These are phyloP conservation scores for Prinsepia uniflora DNA, from an alignment of 306 rosid genomes.

Conservation along the genomic window DNA sequence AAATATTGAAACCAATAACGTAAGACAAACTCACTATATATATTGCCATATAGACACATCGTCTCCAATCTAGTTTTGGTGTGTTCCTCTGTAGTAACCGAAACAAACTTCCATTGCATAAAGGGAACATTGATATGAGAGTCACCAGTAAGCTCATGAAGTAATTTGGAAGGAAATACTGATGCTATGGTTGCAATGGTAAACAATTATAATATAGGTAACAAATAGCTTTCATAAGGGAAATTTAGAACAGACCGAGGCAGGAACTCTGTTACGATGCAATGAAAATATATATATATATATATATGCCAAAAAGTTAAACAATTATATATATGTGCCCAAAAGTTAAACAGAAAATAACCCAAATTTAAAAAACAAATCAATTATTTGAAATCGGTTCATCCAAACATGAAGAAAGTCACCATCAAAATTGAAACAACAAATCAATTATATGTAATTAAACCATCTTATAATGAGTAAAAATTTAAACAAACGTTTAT, in stretches of 20 bases:
- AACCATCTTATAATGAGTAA: no score
- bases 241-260: conserved; percentile 66
- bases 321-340: no score
- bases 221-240: conserved; percentile 11
- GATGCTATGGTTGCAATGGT: not conserved
- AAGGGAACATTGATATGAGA: conserved; percentile 26
- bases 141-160: conserved; percentile 27
- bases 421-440: no score
- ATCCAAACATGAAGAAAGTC: no score
- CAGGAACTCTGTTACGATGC: conserved; percentile 94
- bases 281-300: conserved; percentile 35
- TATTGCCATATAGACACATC: conserved; percentile 86
- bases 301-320: no score
- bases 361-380: no score
- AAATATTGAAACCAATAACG: not conserved
- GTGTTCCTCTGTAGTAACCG: conserved; percentile 82
- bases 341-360: no score
- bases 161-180: not conserved
- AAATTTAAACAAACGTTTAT: no score
- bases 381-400: no score
- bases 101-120: conserved; percentile 91
- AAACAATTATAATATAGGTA: conserved; percentile 17
- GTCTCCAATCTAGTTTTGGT: conserved; percentile 89
- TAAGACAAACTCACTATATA: conserved; percentile 69
- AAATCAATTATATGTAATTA: no score